Conservation (phyloP, 2,329 filamentous ascomycete genomes). For the Epichloe baconii region DNA sequence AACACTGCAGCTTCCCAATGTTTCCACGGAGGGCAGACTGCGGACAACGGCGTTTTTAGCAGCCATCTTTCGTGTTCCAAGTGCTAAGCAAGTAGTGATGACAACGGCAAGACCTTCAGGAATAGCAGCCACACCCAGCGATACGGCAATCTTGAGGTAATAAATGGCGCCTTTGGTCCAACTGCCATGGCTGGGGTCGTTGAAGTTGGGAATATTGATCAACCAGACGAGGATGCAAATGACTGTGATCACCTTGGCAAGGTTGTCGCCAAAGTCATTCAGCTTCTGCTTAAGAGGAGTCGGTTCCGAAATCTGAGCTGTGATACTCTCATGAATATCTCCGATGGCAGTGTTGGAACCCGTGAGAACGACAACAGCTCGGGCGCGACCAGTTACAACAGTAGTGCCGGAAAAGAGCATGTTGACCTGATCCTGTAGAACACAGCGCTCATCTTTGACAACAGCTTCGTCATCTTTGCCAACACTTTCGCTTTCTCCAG, state of each 20-base stretch:
- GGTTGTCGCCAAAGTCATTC: slow-evolving; percentile 89
- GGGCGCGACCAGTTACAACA: slow-evolving; percentile 86
- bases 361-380: slow-evolving; percentile 79
- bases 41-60: slow-evolving; percentile 96
- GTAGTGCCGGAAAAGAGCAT: slow-evolving; percentile 98
- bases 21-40: slow-evolving; percentile 93
- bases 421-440: slow-evolving; percentile 95
- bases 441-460: slow-evolving; percentile 67
- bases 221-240: slow-evolving; percentile 96
- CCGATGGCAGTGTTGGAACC: slow-evolving; percentile 88
- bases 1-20: slow-evolving; percentile 94
- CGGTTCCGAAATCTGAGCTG: slow-evolving; percentile 91
- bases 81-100: slow-evolving; percentile 93
- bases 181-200: slow-evolving; percentile 79
- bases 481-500: slow-evolving; percentile 95
- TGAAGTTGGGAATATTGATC: slow-evolving; percentile 97
- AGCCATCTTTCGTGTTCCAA: slow-evolving; percentile 97
- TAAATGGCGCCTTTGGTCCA: slow-evolving; percentile 98
- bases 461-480: slow-evolving; percentile 59
- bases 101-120: slow-evolving; percentile 95
- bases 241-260: slow-evolving; percentile 95
- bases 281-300: slow-evolving; percentile 97
- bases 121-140: slow-evolving; percentile 92
- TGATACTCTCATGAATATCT: slow-evolving; percentile 98
- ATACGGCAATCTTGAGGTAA: slow-evolving; percentile 98